Base-by-base conservation (phyloP, 306 rosid species). In the Clitoria ternatea region DNA sequence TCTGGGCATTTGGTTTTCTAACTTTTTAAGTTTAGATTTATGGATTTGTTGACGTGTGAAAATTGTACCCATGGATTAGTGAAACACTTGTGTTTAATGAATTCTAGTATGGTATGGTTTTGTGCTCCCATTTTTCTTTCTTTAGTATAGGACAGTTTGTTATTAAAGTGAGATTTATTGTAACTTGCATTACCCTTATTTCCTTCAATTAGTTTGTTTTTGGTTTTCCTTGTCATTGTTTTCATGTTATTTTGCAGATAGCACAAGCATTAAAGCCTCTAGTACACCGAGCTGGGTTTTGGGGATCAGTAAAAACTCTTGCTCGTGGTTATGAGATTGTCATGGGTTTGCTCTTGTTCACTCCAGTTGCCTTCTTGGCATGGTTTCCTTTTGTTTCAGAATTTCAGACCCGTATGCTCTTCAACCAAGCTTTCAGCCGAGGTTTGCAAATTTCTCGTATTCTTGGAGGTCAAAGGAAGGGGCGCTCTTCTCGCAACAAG, bases 371-470 rank as follows among this genome's bases (percentile, higher is more conserved):
- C 17, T 90, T 93, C 83, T 72, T 93, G 74, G 97, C 98, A 9
- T 93, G 98, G 98, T 93, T 93, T 71, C 98, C 98, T 13, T 93
- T 93, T 57, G 98, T 93, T 44, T 93, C 97, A 0, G 97, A 93
- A 76, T 93, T 93, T 73, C 98, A 93, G 76, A 93, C 98, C 1
- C 97, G 96, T n/a, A 88, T 93, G 97, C 85, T 93, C 70, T 93
- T 93, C 83, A 92, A 90, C 79, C 98, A 93, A 80, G 97, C 98
- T 1, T 93, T 90, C 85, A 93, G 97, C 19, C 75, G 98, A 80
- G 98, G 98, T 14, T 45, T 93, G 57, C 97, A 93, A 80, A 94
- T 94, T 78, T 94, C 98, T 52, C 92, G 94, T 72, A 94, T 94
- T 84, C 98, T 94, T 53, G 97, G 98, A 1, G 97, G 98, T 11